A percentile compares a stretch with the other conserved stretches of the same genome.
phyloP scores from a whole-genome alignment of 2,329 filamentous ascomycete species.

The Dothiorella sarmentorum region DNA sequence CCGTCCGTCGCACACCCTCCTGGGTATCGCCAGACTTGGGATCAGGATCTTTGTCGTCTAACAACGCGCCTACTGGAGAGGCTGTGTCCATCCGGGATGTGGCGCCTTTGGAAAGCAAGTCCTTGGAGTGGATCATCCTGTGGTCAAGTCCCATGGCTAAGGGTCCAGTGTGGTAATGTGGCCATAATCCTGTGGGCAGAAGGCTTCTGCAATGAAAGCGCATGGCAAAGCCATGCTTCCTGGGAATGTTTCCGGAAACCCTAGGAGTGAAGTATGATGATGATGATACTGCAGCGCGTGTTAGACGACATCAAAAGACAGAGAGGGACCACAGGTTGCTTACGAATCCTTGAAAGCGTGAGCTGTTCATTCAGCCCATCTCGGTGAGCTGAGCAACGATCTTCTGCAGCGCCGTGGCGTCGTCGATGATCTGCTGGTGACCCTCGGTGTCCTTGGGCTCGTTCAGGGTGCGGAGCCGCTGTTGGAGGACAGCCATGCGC shows the following conservation, averaged over 20 bases:
- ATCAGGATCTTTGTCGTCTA: background rate
- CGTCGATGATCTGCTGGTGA: constrained; percentile 35
- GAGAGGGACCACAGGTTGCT: background rate
- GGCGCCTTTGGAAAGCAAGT: constrained; percentile 7
- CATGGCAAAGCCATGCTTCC: constrained; percentile 16
- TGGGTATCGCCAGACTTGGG: background rate
- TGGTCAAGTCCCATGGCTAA: background rate
- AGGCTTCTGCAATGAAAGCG: constrained; percentile 11
- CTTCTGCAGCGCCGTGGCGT: constrained; percentile 33
- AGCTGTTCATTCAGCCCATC: constrained; percentile 31
- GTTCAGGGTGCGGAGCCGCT: constrained; percentile 30
- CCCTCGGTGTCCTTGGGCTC: constrained; percentile 34
- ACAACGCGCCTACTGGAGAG: constrained; percentile 1
- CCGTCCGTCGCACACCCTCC: background rate
- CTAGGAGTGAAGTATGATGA: constrained; percentile 3
- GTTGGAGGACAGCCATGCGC: constrained; percentile 36
- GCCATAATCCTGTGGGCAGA: constrained; percentile 10
- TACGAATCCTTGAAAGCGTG: constrained; percentile 8
- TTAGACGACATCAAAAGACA: background rate
- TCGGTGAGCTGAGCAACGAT: constrained; percentile 33
- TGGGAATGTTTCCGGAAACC: constrained; percentile 2
- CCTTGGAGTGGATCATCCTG: background rate
- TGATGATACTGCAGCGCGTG: background rate
- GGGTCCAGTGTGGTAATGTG: constrained; percentile 8
- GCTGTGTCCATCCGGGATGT: background rate